These are phyloP conservation scores for Blastomyces emzantsi DNA, from an alignment of 2,329 filamentous ascomycete species.

Conservation along the genomic window DNA sequence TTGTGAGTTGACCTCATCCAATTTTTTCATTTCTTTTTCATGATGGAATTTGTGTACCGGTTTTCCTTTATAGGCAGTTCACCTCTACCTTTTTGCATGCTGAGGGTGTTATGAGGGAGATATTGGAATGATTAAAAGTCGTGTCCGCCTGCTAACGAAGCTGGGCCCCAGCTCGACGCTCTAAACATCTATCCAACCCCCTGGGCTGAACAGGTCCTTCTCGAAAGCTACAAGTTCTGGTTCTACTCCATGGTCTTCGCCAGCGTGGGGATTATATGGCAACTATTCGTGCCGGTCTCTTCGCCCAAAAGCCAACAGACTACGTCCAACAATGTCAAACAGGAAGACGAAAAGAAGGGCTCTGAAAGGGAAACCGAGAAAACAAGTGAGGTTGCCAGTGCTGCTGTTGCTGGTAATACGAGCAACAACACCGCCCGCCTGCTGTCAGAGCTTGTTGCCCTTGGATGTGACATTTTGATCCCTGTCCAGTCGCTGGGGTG, in stretches of 20 bases:
- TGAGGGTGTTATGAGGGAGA: too few species aligned
- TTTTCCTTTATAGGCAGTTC: background rate
- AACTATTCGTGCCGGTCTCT: slow-evolving; percentile 16
- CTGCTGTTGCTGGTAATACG: background rate
- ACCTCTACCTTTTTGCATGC: background rate
- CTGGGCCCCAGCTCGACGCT: slow-evolving; percentile 37
- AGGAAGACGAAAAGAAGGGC: slow-evolving; percentile 24
- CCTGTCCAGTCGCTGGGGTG: slow-evolving; percentile 54
- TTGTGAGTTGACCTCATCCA: slow-evolving; percentile 39
- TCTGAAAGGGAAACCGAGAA: slow-evolving; percentile 20
- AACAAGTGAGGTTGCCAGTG: slow-evolving; percentile 11
- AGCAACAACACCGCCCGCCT: slow-evolving; percentile 22
- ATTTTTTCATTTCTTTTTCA: background rate
- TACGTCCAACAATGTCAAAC: slow-evolving; percentile 11
- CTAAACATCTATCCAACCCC: slow-evolving; percentile 42
- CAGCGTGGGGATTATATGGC: slow-evolving; percentile 29
- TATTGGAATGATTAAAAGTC: background rate
- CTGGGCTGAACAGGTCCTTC: slow-evolving; percentile 41
- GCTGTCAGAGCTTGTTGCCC: slow-evolving; percentile 45
- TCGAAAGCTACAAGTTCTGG: slow-evolving; percentile 62
- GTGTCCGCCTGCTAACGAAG: slow-evolving; percentile 20
- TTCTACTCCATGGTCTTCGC: slow-evolving; percentile 52
- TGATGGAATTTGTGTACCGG: background rate
- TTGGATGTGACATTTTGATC: slow-evolving; percentile 53
- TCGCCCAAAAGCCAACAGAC: slow-evolving; percentile 21